Conservation (phyloP, 495 filamentous ascomycete species). For the Penicillium roqueforti region DNA sequence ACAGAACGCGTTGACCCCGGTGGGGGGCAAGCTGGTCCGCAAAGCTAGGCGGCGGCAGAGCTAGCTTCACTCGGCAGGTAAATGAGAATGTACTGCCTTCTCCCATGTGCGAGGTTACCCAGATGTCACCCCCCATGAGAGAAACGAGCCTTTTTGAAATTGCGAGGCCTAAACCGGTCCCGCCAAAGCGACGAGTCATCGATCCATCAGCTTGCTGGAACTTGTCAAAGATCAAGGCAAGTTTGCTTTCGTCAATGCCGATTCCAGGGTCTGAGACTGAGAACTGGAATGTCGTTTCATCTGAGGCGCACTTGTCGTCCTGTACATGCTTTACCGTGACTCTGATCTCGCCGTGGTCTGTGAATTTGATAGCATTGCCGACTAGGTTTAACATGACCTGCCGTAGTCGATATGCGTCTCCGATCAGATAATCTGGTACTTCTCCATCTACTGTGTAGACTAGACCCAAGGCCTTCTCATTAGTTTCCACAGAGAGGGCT, state of each 20-base stretch:
- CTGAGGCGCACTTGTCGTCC: slow-evolving; percentile 43
- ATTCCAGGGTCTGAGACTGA: slow-evolving; percentile 75
- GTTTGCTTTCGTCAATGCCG: slow-evolving; percentile 70
- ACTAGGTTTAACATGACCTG: slow-evolving; percentile 80
- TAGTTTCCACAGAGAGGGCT: slow-evolving; percentile 78
- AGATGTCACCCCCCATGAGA: slow-evolving; percentile 78
- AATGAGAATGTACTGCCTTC: slow-evolving; percentile 86
- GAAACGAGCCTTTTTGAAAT: slow-evolving; percentile 74
- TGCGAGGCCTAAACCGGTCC: slow-evolving; percentile 72
- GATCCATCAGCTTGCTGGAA: slow-evolving; percentile 90
- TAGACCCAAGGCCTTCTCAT: slow-evolving; percentile 66
- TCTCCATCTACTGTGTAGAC: slow-evolving; percentile 49
- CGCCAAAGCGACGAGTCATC: slow-evolving; percentile 78
- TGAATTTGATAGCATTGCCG: slow-evolving; percentile 84
- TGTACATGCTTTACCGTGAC: slow-evolving; percentile 50
- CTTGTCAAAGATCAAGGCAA: slow-evolving; percentile 69
- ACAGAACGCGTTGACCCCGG: slow-evolving; percentile 71
- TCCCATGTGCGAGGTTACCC: slow-evolving; percentile 82
- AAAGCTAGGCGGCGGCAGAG: slow-evolving; percentile 63
- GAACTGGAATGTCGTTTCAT: slow-evolving; percentile 46
- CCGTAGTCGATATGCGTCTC: slow-evolving; percentile 71
- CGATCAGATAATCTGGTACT: slow-evolving; percentile 40
- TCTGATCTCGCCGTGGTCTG: slow-evolving; percentile 63
- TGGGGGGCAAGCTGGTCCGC: slow-evolving; percentile 78
- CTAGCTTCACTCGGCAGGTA: slow-evolving; percentile 71